phyloP scores from a whole-genome alignment of 768 basidiomycete genomes.

The Dacryopinax spathularia region DNA sequence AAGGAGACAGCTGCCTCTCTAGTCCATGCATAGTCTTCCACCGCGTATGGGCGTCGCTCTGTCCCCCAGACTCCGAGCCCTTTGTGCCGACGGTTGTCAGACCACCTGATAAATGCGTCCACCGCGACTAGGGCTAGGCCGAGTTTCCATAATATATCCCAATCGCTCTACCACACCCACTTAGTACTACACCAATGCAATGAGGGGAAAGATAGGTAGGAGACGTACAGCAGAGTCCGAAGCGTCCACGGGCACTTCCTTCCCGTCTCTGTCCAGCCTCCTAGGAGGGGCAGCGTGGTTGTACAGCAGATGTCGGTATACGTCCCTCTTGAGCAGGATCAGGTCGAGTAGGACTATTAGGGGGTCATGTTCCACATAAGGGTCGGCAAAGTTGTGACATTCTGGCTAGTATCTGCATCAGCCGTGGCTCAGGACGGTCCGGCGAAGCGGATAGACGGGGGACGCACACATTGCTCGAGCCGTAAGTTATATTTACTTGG shows the following conservation, averaged over 20 bases:
- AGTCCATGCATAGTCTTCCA: constrained; percentile 50
- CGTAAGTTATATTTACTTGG: constrained; percentile 62
- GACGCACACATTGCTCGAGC: constrained; percentile 69
- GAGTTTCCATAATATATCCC: background rate
- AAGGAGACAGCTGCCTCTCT: constrained; percentile 37
- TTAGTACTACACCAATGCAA: background rate
- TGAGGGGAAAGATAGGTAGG: background rate
- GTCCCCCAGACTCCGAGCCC: background rate
- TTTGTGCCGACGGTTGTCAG: background rate
- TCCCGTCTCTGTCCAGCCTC: constrained; percentile 15
- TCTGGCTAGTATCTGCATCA: constrained; percentile 18
- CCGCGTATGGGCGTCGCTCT: constrained; percentile 20
- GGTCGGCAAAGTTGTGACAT: constrained; percentile 50
- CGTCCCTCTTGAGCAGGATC: constrained; percentile 65
- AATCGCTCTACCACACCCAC: background rate
- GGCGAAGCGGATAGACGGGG: background rate
- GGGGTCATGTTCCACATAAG: constrained; percentile 72
- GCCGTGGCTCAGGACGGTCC: background rate
- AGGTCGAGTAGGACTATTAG: constrained; percentile 64
- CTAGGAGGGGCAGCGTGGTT: constrained; percentile 60
- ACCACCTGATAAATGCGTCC: background rate
- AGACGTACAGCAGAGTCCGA: background rate
- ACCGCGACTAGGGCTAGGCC: background rate
- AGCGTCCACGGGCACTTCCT: background rate
- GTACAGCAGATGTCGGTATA: constrained; percentile 68